Percentiles rank a stretch among this genome's conserved stretches.
Conservation (phyloP, 2,329 filamentous ascomycete species). For the Mollisia scopiformis region DNA sequence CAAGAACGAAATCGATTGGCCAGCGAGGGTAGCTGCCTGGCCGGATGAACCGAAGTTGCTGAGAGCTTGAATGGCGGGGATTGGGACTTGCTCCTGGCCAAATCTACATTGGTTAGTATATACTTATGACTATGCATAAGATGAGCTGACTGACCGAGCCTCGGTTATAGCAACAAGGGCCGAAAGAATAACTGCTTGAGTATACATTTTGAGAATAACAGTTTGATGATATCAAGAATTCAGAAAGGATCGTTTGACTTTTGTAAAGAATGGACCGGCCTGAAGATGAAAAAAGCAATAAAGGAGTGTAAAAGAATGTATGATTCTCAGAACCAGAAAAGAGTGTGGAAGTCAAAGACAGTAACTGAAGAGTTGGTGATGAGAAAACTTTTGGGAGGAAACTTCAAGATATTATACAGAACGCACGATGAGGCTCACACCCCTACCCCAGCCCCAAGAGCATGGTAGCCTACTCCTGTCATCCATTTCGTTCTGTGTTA, state of each 20-base stretch:
- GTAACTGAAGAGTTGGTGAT: slow-evolving; percentile 19
- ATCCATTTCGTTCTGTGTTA: slow-evolving; percentile 11
- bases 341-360: slow-evolving; percentile 24
- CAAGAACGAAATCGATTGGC: slow-evolving; percentile 61
- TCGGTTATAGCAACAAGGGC: slow-evolving; percentile 29
- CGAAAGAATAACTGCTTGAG: slow-evolving; percentile 27
- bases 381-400: slow-evolving; percentile 11
- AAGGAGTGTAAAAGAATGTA: slow-evolving; percentile 26
- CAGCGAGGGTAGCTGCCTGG: slow-evolving; percentile 52
- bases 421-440: neutral
- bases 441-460: slow-evolving; percentile 1
- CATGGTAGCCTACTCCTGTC: slow-evolving; percentile 8
- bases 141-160: slow-evolving; percentile 30
- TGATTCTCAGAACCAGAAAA: slow-evolving; percentile 37
- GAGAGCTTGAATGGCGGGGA: slow-evolving; percentile 56
- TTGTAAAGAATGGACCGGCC: slow-evolving; percentile 30
- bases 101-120: slow-evolving; percentile 45
- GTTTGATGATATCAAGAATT: slow-evolving; percentile 6
- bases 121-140: neutral
- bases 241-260: slow-evolving; percentile 13
- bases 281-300: slow-evolving; percentile 17
- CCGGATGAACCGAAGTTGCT: slow-evolving; percentile 48
- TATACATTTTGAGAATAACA: slow-evolving; percentile 26
- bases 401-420: slow-evolving; percentile 16
- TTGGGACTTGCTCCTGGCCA: slow-evolving; percentile 63